Evolutionary conservation across 75 land plant genomes (phyloP), one percentile per base, ranked within the genome.

Genomic region (Picea sitchensis): DNA sequence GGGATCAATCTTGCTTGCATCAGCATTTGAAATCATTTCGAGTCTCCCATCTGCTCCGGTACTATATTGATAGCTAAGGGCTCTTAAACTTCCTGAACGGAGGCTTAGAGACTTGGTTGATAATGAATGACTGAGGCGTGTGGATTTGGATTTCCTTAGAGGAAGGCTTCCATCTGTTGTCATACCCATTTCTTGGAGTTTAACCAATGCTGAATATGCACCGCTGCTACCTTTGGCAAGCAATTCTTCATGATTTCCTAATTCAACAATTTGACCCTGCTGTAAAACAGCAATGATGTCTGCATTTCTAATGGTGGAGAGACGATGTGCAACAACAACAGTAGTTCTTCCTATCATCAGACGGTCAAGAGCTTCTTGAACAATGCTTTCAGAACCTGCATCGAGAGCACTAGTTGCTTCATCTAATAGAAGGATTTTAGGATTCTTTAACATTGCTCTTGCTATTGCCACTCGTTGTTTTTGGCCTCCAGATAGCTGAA

Each of bases 361-460:
- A 18, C 93, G 89, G 79, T 97, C 99, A 51, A 97, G 82, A 12
- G 99, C 99, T 81, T 93, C 99, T 72, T 97, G 99, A 41, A 97
- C 99, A 65, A 93, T 85, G 83, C 88, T 95, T 80, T 97, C 99
- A 4, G 99, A 97, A 59, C 88, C 88, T 56, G 96, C 94, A 86
- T 97, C 99, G 26, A 97, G 86, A 31, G 99, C 99, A 80, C 99
- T 96, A 3, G 99, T 96, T 20, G 99, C 99, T 88, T 96, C 99
- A 84, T 97, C 99, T 18, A 96, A 89, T 38, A 97, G 91, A 34
- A 97, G 91, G 75, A 97, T 90, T 59, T 91, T 91, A 6, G 98
- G 99, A 80, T 97, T 86, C 80, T 97, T 97, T 47, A 97, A 67
- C 93, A 95, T 95, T 11, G 99, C 99, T 57, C 99, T 87, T 13